Evolutionary conservation across 768 basidiomycete genomes (phyloP).

Genomic region (Podaxis mareebaensis): DNA sequence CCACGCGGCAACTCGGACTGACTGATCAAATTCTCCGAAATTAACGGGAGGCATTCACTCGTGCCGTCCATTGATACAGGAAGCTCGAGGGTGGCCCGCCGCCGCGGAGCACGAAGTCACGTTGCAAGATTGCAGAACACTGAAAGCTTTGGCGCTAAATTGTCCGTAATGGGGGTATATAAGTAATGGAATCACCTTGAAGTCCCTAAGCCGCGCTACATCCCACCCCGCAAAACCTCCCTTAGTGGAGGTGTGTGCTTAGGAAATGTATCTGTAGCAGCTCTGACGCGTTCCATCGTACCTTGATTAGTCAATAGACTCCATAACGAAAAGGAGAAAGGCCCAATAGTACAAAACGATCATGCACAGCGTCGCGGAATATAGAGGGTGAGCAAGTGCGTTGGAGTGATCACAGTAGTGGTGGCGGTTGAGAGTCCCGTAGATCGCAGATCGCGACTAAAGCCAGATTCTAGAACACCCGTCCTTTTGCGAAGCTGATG

Average conservation of each 20-base stretch:
- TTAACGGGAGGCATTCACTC: not conserved
- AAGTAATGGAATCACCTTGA: slow-evolving; percentile 9
- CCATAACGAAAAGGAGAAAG: not conserved
- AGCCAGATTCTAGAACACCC: slow-evolving; percentile 7
- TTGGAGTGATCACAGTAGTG: slow-evolving; percentile 6
- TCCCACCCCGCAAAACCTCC: not conserved
- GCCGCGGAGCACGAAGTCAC: slow-evolving; percentile 6
- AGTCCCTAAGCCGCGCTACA: slow-evolving; percentile 9
- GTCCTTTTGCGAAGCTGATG: slow-evolving; percentile 2
- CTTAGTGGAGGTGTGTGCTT: not conserved
- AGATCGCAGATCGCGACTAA: slow-evolving; percentile 11
- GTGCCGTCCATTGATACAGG: not conserved
- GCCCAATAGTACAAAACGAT: not conserved
- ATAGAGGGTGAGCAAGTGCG: not conserved
- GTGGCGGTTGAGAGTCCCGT: slow-evolving; percentile 3
- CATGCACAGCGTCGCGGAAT: not conserved
- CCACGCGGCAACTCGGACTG: not conserved
- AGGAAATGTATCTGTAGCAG: not conserved
- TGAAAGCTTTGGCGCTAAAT: slow-evolving; percentile 5
- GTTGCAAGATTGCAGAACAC: not conserved
- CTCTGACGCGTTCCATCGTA: not conserved
- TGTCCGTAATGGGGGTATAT: not conserved
- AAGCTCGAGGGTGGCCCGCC: slow-evolving; percentile 8
- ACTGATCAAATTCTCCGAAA: not conserved
- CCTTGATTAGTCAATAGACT: not conserved